phyloP scores from a whole-genome alignment of 805 yeast genomes.

The Metschnikowia noctiluminum region DNA sequence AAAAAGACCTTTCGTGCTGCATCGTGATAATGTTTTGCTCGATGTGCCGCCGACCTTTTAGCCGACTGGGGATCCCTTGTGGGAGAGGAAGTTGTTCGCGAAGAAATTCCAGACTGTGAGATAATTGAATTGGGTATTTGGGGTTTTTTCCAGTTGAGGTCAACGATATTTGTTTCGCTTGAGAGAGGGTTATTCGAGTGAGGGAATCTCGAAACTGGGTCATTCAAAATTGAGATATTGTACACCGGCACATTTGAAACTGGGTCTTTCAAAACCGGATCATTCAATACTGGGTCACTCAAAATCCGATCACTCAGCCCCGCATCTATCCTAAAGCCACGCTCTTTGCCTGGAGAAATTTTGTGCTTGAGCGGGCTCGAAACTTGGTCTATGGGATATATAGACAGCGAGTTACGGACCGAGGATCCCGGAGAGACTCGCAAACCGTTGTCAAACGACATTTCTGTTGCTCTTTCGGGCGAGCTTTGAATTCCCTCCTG shows the following conservation, averaged over 20 bases:
- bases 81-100: background rate
- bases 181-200: too few species aligned
- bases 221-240: too few species aligned
- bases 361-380: constrained; percentile 4
- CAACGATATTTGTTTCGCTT: too few species aligned
- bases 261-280: too few species aligned
- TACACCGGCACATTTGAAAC: too few species aligned
- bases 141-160: too few species aligned
- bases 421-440: constrained; percentile 25
- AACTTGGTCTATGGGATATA: background rate
- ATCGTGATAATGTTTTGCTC: constrained; percentile 21
- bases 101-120: background rate
- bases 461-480: constrained; percentile 22
- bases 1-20: constrained; percentile 17
- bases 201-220: too few species aligned
- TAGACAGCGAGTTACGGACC: constrained; percentile 1
- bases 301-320: background rate
- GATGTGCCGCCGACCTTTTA: background rate
- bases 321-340: background rate
- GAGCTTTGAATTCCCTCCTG: constrained; percentile 37
- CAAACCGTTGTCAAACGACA: constrained; percentile 36
- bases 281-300: background rate
- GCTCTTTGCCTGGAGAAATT: background rate
- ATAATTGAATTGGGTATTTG: too few species aligned
- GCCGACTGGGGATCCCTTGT: background rate